Base-by-base conservation (phyloP, 371 early-diverging fungal species). In the Chytridium lagenaria region DNA sequence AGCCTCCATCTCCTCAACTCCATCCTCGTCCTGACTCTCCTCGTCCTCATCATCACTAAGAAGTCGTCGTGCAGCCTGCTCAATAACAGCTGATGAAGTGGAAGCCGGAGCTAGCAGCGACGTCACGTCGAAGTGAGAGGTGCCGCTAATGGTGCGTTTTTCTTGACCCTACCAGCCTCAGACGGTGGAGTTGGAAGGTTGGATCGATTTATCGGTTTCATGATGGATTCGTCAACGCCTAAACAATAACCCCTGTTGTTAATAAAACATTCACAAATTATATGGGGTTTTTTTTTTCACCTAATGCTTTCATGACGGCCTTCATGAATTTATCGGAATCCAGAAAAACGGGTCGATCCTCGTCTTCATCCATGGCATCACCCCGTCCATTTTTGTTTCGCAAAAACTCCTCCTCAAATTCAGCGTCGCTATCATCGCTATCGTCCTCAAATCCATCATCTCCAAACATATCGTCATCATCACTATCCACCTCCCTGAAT, bases 271-370 rank as follows among this genome's bases (percentile, higher is more conserved):
- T 77, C 72, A 55, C 23, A 16, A 10, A 23, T 7, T 15, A 28
- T 26, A 23, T 15, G 19, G 26, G 30, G 30, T 23, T 7, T 16
- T 23, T 16, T 10, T 10, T 7, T 26, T 23, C 26, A 55, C 55
- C 10, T 10, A 81, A 68, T 10, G 68, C 52, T 19, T 52, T 61
- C 76, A 79, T 79, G 70, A 81, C 64, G 22, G 72, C 50, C 59
- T 73, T 77, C 78, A 90, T 79, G 59, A 90, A 87, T n/a, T 80
- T 75, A 7, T 88, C 81, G 23, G 85, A 76, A 64, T 87, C 86
- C 52, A 84, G 83, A 15, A 81, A 73, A 55, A 88, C 67, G 0
- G 73, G 80, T 22, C 44, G 28, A 28, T 28, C 52, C 19, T 67
- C 49, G 39, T 78, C 76, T 26, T 55, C 55, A 28, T 55, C 55